Conservation (phyloP, 2,329 filamentous ascomycete genomes). For the Aureobasidium lini region DNA sequence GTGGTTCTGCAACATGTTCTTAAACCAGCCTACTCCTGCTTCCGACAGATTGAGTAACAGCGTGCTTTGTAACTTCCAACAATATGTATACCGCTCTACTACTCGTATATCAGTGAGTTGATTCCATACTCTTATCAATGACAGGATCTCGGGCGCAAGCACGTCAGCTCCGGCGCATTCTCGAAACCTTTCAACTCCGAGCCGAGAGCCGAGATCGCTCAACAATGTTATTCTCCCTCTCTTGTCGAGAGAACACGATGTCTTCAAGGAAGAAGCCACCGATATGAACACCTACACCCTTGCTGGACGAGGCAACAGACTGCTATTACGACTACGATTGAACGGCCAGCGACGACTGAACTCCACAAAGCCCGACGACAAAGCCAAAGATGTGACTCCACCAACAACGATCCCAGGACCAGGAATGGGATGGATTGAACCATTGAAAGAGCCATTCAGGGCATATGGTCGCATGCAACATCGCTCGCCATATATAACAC, state of each 20-base stretch:
- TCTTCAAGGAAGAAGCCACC: background rate
- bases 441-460: slow-evolving; percentile 38
- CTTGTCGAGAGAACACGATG: background rate
- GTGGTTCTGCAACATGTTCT: background rate
- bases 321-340: slow-evolving; percentile 24
- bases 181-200: background rate
- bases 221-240: background rate
- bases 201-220: slow-evolving; percentile 2
- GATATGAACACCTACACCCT: slow-evolving; percentile 23
- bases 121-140: background rate
- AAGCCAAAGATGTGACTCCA: slow-evolving; percentile 8
- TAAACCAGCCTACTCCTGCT: background rate
- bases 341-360: slow-evolving; percentile 26
- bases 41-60: background rate
- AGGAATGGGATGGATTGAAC: slow-evolving; percentile 40
- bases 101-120: background rate
- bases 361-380: slow-evolving; percentile 13
- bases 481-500: slow-evolving; percentile 67
- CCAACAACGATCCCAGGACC: slow-evolving; percentile 34
- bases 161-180: background rate
- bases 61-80: background rate
- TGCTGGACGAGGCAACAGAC: slow-evolving; percentile 21
- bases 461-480: slow-evolving; percentile 65
- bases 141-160: background rate
- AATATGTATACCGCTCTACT: background rate